Conservation (phyloP, 306 rosid species). For the Sechiopsis laciniata region DNA sequence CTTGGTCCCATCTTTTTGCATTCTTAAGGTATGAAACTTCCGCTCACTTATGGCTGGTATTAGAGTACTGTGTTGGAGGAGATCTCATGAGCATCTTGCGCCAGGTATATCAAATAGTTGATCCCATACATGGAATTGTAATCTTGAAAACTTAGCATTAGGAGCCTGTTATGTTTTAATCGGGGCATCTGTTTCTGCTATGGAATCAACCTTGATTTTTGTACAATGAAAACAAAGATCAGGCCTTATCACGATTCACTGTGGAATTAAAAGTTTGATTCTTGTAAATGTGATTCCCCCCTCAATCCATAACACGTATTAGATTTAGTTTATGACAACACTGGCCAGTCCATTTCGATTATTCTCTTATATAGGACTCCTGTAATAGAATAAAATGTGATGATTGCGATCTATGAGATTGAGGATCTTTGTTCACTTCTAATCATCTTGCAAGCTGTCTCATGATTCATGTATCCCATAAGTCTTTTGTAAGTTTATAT, state of each 20-base stretch:
- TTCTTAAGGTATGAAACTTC: constrained; percentile 86
- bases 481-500: not conserved
- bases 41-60: constrained; percentile 92
- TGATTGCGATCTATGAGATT: not conserved
- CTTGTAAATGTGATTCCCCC: not conserved
- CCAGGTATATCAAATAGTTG: constrained; percentile 47
- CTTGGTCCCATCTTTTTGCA: constrained; percentile 6
- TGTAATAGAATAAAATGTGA: not conserved
- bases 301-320: not conserved
- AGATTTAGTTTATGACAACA: not conserved
- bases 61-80: constrained; percentile 97
- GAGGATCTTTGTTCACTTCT: not conserved
- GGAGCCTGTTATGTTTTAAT: not conserved
- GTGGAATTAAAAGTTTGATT: not conserved
- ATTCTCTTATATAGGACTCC: not conserved
- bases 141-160: not conserved
- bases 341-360: not conserved
- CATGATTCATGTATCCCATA: not conserved
- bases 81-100: constrained; percentile 71
- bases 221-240: not conserved
- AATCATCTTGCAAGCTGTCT: not conserved
- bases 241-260: not conserved
- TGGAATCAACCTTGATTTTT: not conserved
- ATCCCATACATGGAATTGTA: not conserved
- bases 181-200: not conserved